Percentiles rank a stretch among this genome's conserved stretches.
Conservation (phyloP, 352 stramenopile species). For the Pythium graminicola region DNA sequence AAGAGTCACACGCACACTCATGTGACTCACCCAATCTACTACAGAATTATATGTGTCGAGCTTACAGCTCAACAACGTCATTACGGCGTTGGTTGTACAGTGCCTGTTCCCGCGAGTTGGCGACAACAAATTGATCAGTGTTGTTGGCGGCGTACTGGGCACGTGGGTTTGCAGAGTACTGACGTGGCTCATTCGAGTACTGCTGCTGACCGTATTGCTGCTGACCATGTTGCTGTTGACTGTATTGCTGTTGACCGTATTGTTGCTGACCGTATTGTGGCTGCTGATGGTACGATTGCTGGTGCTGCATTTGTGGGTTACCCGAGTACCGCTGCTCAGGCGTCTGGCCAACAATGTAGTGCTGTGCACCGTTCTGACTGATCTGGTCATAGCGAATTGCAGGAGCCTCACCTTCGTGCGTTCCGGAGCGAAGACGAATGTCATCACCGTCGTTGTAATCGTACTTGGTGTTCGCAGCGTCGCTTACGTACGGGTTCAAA, state of each 20-base stretch:
- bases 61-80: conserved; percentile 25
- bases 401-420: conserved; percentile 15
- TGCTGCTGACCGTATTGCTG: conserved; percentile 12
- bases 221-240: conserved; percentile 5
- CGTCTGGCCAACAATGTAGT: conserved; percentile 23
- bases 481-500: conserved; percentile 24
- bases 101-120: conserved; percentile 21
- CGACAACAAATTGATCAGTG: conserved; percentile 13
- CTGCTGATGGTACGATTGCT: conserved; percentile 9
- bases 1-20: too few species aligned
- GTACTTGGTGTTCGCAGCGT: conserved; percentile 15
- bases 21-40: conserved; percentile 6
- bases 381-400: conserved; percentile 19
- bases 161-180: conserved; percentile 11
- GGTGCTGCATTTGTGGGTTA: conserved; percentile 2
- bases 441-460: conserved; percentile 27
- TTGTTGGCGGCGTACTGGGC: conserved; percentile 10
- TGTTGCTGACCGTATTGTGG: conserved; percentile 4
- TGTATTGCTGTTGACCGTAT: conserved; percentile 6
- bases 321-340: conserved; percentile 16
- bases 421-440: conserved; percentile 26
- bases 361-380: conserved; percentile 21
- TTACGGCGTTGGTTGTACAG: conserved; percentile 27
- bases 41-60: not conserved
- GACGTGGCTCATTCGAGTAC: conserved; percentile 3